A percentile compares a stretch with the other conserved stretches of the same genome.
These are phyloP conservation scores for Leccinum disarticulatum DNA, from an alignment of 768 basidiomycete species.

Conservation along the genomic window DNA sequence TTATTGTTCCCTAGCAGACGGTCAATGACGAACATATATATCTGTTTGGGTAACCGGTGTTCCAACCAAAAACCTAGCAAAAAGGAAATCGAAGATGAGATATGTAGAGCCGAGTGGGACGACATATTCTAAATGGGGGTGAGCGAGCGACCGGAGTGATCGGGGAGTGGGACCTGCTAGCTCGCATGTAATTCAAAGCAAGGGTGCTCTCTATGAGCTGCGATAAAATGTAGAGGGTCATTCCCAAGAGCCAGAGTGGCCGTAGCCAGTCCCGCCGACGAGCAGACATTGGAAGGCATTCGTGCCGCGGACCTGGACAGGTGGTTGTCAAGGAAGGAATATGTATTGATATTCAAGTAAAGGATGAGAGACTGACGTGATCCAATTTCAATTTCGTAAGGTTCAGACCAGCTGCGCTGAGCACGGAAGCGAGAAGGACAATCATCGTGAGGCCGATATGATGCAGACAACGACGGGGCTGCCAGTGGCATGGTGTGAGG, in stretches of 20 bases:
- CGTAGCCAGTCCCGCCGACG: constrained; percentile 78
- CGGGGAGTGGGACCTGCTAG: constrained; percentile 45
- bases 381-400: constrained; percentile 94
- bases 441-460: constrained; percentile 86
- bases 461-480: constrained; percentile 71
- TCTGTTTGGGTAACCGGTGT: constrained; percentile 83
- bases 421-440: constrained; percentile 77
- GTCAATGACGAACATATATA: constrained; percentile 59
- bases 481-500: constrained; percentile 45
- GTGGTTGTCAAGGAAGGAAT: constrained; percentile 1
- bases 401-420: constrained; percentile 90
- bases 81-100: constrained; percentile 94
- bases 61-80: constrained; percentile 85
- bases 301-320: constrained; percentile 57
- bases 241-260: constrained; percentile 88
- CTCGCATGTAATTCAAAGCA: constrained; percentile 85
- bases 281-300: constrained; percentile 72
- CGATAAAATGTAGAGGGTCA: constrained; percentile 90
- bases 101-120: constrained; percentile 93
- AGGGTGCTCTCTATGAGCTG: constrained; percentile 87
- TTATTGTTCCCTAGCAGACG: constrained; percentile 64
- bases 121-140: constrained; percentile 71
- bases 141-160: constrained; percentile 7
- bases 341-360: not conserved
- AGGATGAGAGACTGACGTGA: constrained; percentile 54